phyloP scores from a whole-genome alignment of 1,139 yeast species.

The Diutina scorzettiae region DNA sequence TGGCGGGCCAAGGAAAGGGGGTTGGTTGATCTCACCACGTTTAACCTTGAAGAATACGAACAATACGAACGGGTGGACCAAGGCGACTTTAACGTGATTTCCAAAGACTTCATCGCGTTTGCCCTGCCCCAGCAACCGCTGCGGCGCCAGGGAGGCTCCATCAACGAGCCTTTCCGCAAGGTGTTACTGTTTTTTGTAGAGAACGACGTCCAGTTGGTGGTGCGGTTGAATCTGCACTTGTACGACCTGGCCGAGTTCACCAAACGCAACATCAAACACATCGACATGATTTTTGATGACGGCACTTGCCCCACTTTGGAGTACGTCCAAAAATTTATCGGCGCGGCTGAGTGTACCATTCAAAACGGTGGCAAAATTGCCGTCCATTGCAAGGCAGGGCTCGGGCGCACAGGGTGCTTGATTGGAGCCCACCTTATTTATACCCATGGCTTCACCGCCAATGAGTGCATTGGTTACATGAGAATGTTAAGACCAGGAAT shows the following conservation, averaged over 20 bases:
- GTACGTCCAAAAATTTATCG: conserved; percentile 81
- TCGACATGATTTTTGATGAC: conserved; percentile 94
- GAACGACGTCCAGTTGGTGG: conserved; percentile 76
- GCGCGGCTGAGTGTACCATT: conserved; percentile 87
- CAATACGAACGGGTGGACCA: conserved; percentile 91
- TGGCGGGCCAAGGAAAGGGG: conserved; percentile 98
- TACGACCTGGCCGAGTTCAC: conserved; percentile 80
- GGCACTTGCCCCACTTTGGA: conserved; percentile 97
- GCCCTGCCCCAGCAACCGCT: conserved; percentile 85
- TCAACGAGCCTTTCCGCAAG: conserved; percentile 66
- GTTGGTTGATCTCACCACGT: conserved; percentile 75
- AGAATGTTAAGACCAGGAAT: conserved; percentile 95
- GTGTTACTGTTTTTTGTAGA: conserved; percentile 66
- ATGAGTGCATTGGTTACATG: conserved; percentile 93
- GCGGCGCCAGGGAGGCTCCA: conserved; percentile 22
- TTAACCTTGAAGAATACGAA: conserved; percentile 88
- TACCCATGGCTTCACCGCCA: conserved; percentile 94
- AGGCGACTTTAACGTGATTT: conserved; percentile 86
- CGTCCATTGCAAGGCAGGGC: conserved; percentile 96
- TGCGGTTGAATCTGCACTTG: conserved; percentile 80
- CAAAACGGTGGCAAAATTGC: conserved; percentile 84
- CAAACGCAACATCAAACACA: conserved; percentile 71
- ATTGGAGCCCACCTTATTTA: conserved; percentile 95
- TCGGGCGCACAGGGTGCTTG: conserved; percentile 94
- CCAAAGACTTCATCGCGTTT: conserved; percentile 92